Conservation (phyloP, 139 green algal genomes). For the Limnomonas spitsbergensis region DNA sequence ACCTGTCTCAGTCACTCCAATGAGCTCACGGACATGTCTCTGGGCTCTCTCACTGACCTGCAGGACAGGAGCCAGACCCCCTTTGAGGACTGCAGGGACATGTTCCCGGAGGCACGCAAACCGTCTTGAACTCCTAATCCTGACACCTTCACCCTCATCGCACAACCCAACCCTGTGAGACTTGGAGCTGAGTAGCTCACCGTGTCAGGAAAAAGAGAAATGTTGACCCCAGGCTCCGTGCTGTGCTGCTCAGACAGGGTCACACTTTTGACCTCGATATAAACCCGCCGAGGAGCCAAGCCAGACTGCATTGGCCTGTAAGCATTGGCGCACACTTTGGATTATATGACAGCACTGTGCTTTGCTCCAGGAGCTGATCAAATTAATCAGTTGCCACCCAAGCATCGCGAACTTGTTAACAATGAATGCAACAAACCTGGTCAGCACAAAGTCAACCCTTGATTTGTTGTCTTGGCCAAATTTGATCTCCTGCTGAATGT, state of each 20-base stretch:
- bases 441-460: conserved; percentile 39
- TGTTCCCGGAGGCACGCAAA: not conserved
- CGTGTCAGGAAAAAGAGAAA: conserved; percentile 69
- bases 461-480: conserved; percentile 30
- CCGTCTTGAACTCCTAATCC: no score
- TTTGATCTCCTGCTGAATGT: conserved; percentile 44
- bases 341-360: conserved; percentile 14
- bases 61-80: not conserved
- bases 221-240: not conserved
- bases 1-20: conserved; percentile 12
- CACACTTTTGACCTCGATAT: conserved; percentile 65
- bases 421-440: no score
- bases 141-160: no score
- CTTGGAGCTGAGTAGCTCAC: conserved; percentile 10
- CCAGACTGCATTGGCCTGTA: no score
- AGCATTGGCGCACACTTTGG: conserved; percentile 37
- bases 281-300: conserved; percentile 28
- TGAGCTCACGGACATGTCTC: conserved; percentile 55
- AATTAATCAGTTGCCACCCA: not conserved
- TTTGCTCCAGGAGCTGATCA: no score
- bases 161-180: no score
- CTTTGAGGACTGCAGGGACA: not conserved
- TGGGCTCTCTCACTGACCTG: conserved; percentile 51
- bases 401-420: no score
- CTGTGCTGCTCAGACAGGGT: conserved; percentile 39